Percentiles rank a stretch among this genome's conserved stretches.
Conservation (phyloP, 2,329 filamentous ascomycete genomes). For the Lecanoromycetidae sp. region DNA sequence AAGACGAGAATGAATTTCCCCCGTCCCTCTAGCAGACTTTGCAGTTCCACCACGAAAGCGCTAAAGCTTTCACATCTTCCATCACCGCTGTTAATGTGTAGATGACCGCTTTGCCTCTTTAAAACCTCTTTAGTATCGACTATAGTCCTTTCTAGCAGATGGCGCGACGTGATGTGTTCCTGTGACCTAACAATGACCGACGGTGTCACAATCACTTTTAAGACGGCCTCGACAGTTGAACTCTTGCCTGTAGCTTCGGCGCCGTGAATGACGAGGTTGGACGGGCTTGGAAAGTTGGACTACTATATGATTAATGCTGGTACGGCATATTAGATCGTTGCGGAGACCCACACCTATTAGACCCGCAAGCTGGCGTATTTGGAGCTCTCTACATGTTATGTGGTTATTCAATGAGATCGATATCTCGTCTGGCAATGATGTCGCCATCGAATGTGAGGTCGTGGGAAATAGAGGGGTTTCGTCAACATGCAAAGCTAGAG, state of each 20-base stretch:
- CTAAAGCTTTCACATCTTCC: slow-evolving; percentile 69
- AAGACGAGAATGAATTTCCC: slow-evolving; percentile 69
- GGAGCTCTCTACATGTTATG: slow-evolving; percentile 34
- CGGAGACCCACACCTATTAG: slow-evolving; percentile 4
- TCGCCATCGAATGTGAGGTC: no score
- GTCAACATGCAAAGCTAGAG: no score
- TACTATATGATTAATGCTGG: slow-evolving; percentile 13
- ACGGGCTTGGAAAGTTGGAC: slow-evolving; percentile 48
- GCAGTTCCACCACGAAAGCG: slow-evolving; percentile 60
- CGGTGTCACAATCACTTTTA: slow-evolving; percentile 39
- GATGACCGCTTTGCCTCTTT: slow-evolving; percentile 19
- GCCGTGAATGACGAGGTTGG: slow-evolving; percentile 69
- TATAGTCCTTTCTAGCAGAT: slow-evolving; percentile 62
- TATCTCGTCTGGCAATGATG: slow-evolving; percentile 19
- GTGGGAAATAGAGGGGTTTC: no score
- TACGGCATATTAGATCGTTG: neutral
- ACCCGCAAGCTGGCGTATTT: slow-evolving; percentile 29
- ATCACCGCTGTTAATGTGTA: slow-evolving; percentile 42
- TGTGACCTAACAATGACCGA: slow-evolving; percentile 55
- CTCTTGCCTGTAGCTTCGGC: slow-evolving; percentile 81
- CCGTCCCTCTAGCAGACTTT: slow-evolving; percentile 28
- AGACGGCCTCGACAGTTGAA: slow-evolving; percentile 51
- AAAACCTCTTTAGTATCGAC: slow-evolving; percentile 46
- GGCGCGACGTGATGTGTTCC: slow-evolving; percentile 67
- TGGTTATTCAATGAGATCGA: slow-evolving; percentile 27